phyloP scores from a whole-genome alignment of 192 early-diverging fungal genomes.

The Neocallimastix lanati region DNA sequence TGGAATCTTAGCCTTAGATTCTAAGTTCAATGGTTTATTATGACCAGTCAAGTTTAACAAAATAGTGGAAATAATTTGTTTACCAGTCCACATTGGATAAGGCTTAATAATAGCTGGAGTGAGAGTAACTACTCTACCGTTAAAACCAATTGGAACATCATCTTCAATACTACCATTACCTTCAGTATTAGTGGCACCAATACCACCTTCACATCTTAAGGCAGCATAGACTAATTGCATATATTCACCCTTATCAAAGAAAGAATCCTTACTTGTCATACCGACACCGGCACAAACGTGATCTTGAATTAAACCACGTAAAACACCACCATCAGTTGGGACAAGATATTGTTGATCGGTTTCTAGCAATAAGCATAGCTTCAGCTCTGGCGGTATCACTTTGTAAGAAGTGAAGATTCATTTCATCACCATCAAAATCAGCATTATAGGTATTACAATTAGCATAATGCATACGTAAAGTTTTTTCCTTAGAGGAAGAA shows the following conservation, averaged over 20 bases:
- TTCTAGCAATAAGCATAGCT: constrained; percentile 81
- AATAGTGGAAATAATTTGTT: constrained; percentile 89
- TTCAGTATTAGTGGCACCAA: constrained; percentile 28
- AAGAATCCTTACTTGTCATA: constrained; percentile 71
- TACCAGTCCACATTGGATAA: constrained; percentile 81
- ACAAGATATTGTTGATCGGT: constrained; percentile 93
- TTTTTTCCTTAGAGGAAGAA: constrained; percentile 92
- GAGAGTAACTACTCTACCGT: constrained; percentile 64
- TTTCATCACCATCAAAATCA: constrained; percentile 99
- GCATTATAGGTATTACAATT: constrained; percentile 84
- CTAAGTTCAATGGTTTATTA: constrained; percentile 57
- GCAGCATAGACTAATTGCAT: constrained; percentile 84
- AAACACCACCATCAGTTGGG: constrained; percentile 87
- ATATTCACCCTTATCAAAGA: constrained; percentile 75
- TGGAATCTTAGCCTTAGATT: constrained; percentile 70
- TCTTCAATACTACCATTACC: constrained; percentile 38
- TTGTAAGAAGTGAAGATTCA: constrained; percentile 99
- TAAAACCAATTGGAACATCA: constrained; percentile 24
- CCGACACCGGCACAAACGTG: constrained; percentile 93
- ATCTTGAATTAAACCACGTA: constrained; percentile 97
- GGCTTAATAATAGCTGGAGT: constrained; percentile 83
- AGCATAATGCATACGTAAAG: constrained; percentile 98
- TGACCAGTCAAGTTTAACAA: constrained; percentile 73
- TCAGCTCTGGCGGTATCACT: constrained; percentile 92
- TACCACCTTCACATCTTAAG: constrained; percentile 56